Percentiles rank a stretch among this genome's conserved stretches.
Conservation (phyloP, 345 rosid species). For the Euphorbia pulcherrima region DNA sequence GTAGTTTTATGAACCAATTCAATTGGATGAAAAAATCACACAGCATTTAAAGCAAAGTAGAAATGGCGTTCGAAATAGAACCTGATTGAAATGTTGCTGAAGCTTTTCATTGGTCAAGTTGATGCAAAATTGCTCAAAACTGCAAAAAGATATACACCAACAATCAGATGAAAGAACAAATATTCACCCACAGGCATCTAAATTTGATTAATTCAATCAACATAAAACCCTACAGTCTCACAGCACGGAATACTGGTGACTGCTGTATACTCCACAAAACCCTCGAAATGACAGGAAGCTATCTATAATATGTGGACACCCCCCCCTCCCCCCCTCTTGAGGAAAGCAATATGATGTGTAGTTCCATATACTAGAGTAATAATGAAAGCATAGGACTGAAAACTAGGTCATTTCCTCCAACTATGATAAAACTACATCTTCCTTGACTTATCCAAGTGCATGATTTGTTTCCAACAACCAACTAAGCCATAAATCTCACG, state of each 20-base stretch:
- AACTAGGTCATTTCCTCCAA: neutral
- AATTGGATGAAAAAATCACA: conserved; percentile 21
- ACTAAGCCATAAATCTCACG: neutral
- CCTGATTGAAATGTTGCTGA: conserved; percentile 99
- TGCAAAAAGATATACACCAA: conserved; percentile 38
- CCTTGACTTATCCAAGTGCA: neutral
- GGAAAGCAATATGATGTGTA: neutral
- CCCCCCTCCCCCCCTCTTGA: no score
- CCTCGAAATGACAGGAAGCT: neutral
- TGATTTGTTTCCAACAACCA: neutral
- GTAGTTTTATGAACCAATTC: conserved; percentile 19
- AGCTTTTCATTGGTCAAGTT: conserved; percentile 98
- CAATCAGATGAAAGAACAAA: conserved; percentile 19
- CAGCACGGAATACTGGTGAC: conserved; percentile 1
- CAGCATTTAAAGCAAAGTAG: conserved; percentile 9
- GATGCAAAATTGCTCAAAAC: conserved; percentile 99
- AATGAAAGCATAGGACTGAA: neutral
- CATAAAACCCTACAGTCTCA: neutral
- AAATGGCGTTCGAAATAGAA: conserved; percentile 29
- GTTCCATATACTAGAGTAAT: neutral
- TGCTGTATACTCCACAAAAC: neutral
- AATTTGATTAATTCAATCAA: neutral
- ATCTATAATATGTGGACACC: neutral
- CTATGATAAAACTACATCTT: neutral
- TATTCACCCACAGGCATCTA: conserved; percentile 9